Percentiles rank a stretch among this genome's conserved stretches.
Conservation (phyloP, 163 green algal genomes). For the Coccomyxa subellipsoidea region DNA sequence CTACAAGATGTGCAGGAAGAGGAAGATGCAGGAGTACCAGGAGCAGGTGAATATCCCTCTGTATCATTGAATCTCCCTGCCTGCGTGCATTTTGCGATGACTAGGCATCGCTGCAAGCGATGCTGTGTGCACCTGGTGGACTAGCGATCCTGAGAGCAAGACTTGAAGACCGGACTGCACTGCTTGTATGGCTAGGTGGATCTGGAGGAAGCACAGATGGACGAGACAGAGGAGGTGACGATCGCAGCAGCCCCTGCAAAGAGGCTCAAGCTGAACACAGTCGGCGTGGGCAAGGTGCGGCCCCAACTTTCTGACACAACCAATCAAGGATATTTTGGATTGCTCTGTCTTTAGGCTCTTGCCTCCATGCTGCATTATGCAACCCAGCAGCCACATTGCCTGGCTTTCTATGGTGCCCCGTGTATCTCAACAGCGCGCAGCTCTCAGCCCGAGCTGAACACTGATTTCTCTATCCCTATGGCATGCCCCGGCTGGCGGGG, state of each 20-base stretch:
- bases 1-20: conserved; percentile 49
- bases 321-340: too few species aligned
- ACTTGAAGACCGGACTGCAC: too few species aligned
- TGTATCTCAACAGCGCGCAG: neutral
- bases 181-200: neutral
- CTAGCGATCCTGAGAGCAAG: too few species aligned
- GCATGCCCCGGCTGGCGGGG: neutral
- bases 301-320: neutral
- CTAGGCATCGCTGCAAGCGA: neutral
- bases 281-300: conserved; percentile 36
- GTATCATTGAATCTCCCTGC: neutral
- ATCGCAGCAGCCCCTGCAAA: neutral
- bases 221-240: neutral
- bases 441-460: neutral
- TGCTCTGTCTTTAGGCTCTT: too few species aligned
- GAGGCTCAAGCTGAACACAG: conserved; percentile 30
- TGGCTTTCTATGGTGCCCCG: neutral
- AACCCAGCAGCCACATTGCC: neutral
- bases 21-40: conserved; percentile 57
- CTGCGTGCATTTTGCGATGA: neutral
- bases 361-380: neutral
- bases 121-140: neutral
- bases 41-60: conserved; percentile 36
- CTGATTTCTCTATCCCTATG: neutral
- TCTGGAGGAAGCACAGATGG: neutral